Conservation (phyloP, 169 alveolate genomes). For the Plasmodium knowlesi region DNA sequence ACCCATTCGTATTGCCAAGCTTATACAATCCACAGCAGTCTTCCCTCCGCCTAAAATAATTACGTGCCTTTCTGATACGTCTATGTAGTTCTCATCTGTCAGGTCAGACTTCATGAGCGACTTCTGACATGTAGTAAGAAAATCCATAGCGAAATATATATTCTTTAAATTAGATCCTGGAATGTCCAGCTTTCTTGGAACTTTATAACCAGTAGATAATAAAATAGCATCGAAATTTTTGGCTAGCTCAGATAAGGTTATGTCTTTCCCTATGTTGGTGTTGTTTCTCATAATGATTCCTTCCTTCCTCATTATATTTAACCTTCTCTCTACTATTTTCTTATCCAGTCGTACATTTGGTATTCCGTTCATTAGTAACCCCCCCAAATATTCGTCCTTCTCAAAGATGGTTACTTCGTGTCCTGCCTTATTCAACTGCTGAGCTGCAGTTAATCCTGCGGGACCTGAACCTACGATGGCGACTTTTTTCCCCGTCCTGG, state of each 20-base stretch:
- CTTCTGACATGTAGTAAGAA: constrained; percentile 76
- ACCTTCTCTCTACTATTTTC: constrained; percentile 76
- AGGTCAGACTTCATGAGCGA: constrained; percentile 70
- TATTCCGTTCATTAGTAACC: constrained; percentile 82
- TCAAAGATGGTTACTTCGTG: constrained; percentile 75
- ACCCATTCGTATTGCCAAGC: constrained; percentile 82
- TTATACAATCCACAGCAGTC: constrained; percentile 85
- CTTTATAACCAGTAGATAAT: constrained; percentile 79
- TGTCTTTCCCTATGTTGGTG: constrained; percentile 42
- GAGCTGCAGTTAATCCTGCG: constrained; percentile 85
- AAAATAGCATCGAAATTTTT: constrained; percentile 78
- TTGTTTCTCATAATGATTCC: constrained; percentile 76
- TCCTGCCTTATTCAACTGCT: constrained; percentile 84
- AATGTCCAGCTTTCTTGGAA: constrained; percentile 59
- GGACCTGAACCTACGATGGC: constrained; percentile 84
- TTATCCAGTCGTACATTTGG: constrained; percentile 84
- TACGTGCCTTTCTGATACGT: constrained; percentile 80
- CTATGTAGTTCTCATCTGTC: constrained; percentile 73
- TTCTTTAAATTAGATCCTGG: constrained; percentile 77
- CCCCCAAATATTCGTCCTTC: constrained; percentile 83
- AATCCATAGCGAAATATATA: constrained; percentile 80
- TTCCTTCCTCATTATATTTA: constrained; percentile 73
- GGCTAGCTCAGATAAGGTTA: constrained; percentile 57
- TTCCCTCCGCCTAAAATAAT: constrained; percentile 86
- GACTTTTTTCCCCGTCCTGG: constrained; percentile 77